Percentiles rank a stretch among this genome's conserved stretches.
phyloP scores from a whole-genome alignment of 805 yeast species.

The Candida argentea region DNA sequence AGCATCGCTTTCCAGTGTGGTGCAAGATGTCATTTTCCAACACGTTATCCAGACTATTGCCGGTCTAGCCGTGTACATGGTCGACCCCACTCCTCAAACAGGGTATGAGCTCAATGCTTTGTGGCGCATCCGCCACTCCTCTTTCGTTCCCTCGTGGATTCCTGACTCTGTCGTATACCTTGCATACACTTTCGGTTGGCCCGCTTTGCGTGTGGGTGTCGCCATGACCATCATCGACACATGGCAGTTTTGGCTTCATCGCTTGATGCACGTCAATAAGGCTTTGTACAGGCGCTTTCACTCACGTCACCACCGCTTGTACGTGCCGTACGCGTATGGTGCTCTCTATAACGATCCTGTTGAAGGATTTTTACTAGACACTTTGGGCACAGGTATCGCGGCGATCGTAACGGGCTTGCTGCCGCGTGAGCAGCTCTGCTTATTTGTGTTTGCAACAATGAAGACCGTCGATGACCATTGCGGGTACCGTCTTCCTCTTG shows the following conservation, averaged over 20 bases:
- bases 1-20: slow-evolving; percentile 58
- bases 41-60: slow-evolving; percentile 73
- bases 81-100: slow-evolving; percentile 48
- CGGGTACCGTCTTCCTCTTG: slow-evolving; percentile 91
- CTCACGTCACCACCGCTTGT: slow-evolving; percentile 87
- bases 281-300: slow-evolving; percentile 72
- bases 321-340: slow-evolving; percentile 95
- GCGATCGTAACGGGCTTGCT: slow-evolving; percentile 50
- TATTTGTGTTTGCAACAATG: slow-evolving; percentile 83
- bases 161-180: slow-evolving; percentile 42
- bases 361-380: slow-evolving; percentile 89
- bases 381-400: slow-evolving; percentile 86
- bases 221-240: slow-evolving; percentile 79
- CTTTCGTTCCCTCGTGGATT: slow-evolving; percentile 22
- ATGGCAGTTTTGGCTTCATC: slow-evolving; percentile 91
- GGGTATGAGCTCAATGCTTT: slow-evolving; percentile 38
- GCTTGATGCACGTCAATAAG: slow-evolving; percentile 79
- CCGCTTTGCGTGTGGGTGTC: slow-evolving; percentile 41
- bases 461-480: slow-evolving; percentile 98
- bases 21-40: slow-evolving; percentile 75
- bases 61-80: slow-evolving; percentile 44
- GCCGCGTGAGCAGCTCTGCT: slow-evolving; percentile 64
- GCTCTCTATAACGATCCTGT: slow-evolving; percentile 91
- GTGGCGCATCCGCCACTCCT: slow-evolving; percentile 36
- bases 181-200: slow-evolving; percentile 54